Percentiles rank a stretch among this genome's conserved stretches.
Evolutionary conservation across 78 protist genomes (phyloP).

Genomic region (Planoprotostelium fungivorum): DNA sequence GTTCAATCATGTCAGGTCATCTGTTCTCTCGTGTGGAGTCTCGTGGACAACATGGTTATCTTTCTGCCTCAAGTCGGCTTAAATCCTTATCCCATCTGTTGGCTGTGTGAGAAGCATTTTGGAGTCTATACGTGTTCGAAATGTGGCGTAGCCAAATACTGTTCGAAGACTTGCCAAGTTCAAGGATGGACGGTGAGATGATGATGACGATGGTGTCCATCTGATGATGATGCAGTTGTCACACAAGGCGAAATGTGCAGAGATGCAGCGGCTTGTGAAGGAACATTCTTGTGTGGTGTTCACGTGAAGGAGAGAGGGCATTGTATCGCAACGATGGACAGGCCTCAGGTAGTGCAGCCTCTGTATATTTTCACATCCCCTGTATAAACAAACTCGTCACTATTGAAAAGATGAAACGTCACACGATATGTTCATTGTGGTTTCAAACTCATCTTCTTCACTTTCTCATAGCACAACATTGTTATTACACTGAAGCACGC

Average conservation of each 20-base stretch:
- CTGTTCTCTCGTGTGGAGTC: background rate
- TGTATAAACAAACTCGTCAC: too few relatives aligned
- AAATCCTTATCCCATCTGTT: background rate
- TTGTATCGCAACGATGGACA: too few relatives aligned
- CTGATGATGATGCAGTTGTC: background rate
- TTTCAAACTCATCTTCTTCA: background rate
- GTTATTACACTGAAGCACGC: background rate
- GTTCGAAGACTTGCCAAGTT: background rate
- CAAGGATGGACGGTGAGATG: background rate
- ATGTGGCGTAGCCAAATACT: background rate
- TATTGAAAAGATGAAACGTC: too few relatives aligned
- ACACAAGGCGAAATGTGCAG: background rate
- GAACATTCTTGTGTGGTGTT: background rate
- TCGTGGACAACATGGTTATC: background rate
- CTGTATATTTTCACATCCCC: too few relatives aligned
- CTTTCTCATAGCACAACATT: background rate
- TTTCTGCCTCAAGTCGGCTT: background rate
- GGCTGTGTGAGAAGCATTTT: background rate
- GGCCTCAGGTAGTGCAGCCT: too few relatives aligned
- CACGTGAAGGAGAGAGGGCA: too few relatives aligned
- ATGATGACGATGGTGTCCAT: background rate
- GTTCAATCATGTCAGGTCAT: background rate
- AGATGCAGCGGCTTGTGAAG: background rate
- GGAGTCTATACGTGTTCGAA: background rate
- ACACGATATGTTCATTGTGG: too few relatives aligned